These are phyloP conservation scores for Leccinum uliginosum DNA, from an alignment of 768 basidiomycete species.

Conservation along the genomic window DNA sequence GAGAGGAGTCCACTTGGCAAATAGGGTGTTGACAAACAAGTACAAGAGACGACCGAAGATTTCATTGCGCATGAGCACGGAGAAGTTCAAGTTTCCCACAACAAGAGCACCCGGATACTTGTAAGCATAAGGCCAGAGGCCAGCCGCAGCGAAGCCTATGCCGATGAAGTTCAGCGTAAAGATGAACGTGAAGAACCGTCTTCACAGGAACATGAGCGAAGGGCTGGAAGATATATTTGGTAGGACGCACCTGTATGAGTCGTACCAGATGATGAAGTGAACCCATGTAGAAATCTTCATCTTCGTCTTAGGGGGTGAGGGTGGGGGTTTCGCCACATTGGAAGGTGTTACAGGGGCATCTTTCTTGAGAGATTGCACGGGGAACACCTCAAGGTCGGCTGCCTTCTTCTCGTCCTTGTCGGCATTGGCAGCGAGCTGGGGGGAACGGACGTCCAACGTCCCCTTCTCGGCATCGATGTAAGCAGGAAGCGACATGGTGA, in stretches of 20 bases:
- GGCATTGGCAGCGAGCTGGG: constrained; percentile 25
- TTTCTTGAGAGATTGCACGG: constrained; percentile 39
- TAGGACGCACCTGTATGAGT: constrained; percentile 60
- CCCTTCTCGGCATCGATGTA: constrained; percentile 60
- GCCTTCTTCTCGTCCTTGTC: constrained; percentile 38
- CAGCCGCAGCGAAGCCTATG: constrained; percentile 55
- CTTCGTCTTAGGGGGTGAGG: constrained; percentile 40
- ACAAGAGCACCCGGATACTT: constrained; percentile 67
- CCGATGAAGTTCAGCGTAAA: constrained; percentile 58
- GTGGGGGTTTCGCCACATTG: constrained; percentile 33
- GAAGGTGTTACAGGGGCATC: constrained; percentile 35
- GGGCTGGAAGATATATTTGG: not conserved
- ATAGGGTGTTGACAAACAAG: constrained; percentile 62
- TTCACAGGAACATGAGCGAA: constrained; percentile 25
- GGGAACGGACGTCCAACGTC: constrained; percentile 41
- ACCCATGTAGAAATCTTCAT: constrained; percentile 59
- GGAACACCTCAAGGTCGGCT: constrained; percentile 24
- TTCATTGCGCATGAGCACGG: constrained; percentile 78
- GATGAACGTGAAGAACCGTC: constrained; percentile 69
- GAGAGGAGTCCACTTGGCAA: constrained; percentile 81
- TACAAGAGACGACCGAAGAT: constrained; percentile 78
- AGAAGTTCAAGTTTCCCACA: constrained; percentile 66
- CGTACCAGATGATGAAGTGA: constrained; percentile 68
- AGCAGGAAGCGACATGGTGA: constrained; percentile 41
- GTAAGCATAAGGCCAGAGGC: constrained; percentile 64